A percentile compares a stretch with the other conserved stretches of the same genome.
Conservation (phyloP, 495 filamentous ascomycete species). For the Penicillium riverlandense region DNA sequence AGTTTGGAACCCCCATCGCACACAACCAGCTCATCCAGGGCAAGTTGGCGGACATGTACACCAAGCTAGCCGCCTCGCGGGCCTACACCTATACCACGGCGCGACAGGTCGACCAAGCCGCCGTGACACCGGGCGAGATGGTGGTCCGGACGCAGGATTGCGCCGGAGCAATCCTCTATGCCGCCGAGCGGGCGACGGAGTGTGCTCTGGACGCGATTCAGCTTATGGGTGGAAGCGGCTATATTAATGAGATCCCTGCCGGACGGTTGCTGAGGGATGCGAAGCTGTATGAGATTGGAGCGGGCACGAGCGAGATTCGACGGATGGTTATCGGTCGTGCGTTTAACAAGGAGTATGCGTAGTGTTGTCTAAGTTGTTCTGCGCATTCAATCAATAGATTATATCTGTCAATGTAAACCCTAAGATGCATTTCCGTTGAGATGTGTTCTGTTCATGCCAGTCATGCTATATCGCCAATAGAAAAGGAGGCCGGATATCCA, state of each 20-base stretch:
- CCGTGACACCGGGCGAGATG: constrained; percentile 27
- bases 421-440: not conserved
- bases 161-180: constrained; percentile 89
- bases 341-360: constrained; percentile 83
- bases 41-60: constrained; percentile 96
- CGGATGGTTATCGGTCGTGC: constrained; percentile 91
- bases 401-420: not conserved
- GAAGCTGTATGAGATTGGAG: constrained; percentile 94
- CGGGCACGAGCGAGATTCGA: constrained; percentile 88
- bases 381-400: constrained; percentile 2
- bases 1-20: constrained; percentile 83
- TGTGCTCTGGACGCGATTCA: constrained; percentile 87
- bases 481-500: not conserved
- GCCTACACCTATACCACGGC: constrained; percentile 77
- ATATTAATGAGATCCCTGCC: constrained; percentile 89
- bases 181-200: constrained; percentile 88
- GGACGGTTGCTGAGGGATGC: constrained; percentile 80
- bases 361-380: not conserved
- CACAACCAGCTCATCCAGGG: constrained; percentile 93
- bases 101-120: constrained; percentile 65
- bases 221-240: constrained; percentile 90
- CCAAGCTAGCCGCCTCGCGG: constrained; percentile 72
- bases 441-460: not conserved
- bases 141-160: constrained; percentile 80
- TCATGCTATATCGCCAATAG: not conserved